Evolutionary conservation across 305 asterid genomes (phyloP), one percentile per base, ranked within the genome.

Genomic region (Plantago coronopus): DNA sequence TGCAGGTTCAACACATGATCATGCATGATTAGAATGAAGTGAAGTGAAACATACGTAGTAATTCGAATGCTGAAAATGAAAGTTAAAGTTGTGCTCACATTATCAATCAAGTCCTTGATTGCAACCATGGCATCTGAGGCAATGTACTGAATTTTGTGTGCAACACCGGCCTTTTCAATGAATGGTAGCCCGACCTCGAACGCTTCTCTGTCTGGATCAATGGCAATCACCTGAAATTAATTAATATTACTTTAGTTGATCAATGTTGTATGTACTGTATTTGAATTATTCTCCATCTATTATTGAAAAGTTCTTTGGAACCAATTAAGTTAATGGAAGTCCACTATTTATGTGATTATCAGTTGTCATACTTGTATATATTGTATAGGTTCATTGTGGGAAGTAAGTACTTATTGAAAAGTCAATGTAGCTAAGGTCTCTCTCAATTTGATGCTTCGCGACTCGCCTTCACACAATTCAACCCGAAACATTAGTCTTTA

Each of bases 181-280:
- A 68, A 17, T 7, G 78, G 78, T 53, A 68, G 54, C 8, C 78
- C 78, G 8, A 69, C 7, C 49, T 73, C 78, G 14, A 68, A 73
- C 42, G 56, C 54, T 23, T 68, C 68, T 15, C 68, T 57, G 62
- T 68, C 56, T 2, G 62, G 45, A 14, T 73, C 78, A 31, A 73
- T 68, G 0, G 78, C 78, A 63, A 62, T 45, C 13, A 69, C 64
- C 73, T 69, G 68, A 56, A 45, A 37, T 21, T 7, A 48, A 18
- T 17, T 2, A 7, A 19, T 11, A 8, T 2, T 17, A 48, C 23
- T 6, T 2, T 48, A 48, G 15, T 48, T 19, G 9, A 19, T 13
- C 5, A 46, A n/a, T 4, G n/a, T n/a, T 46, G 0, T 46, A 9
- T 43, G n/a, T 43, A 43, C 16, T 43, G 3, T 43, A n/a, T 13